phyloP scores from a whole-genome alignment of 768 basidiomycete genomes.

The Hortiboletus campestris region DNA sequence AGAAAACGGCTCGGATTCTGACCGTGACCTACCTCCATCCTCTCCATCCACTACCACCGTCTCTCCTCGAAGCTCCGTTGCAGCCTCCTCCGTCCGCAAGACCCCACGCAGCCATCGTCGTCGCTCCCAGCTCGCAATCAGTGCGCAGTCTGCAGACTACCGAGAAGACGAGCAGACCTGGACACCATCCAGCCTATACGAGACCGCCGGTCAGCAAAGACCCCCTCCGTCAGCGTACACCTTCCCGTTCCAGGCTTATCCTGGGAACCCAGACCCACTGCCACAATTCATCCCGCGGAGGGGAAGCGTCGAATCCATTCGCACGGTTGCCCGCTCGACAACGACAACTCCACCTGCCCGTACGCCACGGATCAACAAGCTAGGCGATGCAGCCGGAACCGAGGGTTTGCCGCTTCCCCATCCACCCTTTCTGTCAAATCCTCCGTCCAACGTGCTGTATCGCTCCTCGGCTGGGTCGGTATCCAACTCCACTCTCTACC shows the following conservation, averaged over 20 bases:
- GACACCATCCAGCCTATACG: conserved; percentile 16
- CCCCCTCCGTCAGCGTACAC: conserved; percentile 43
- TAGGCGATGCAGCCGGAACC: conserved; percentile 11
- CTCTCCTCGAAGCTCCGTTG: conserved; percentile 16
- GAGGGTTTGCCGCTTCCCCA: conserved; percentile 39
- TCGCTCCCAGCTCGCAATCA: conserved; percentile 26
- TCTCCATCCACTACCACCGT: conserved; percentile 12
- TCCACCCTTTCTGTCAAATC: conserved; percentile 44
- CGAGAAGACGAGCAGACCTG: conserved; percentile 15
- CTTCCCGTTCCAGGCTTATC: conserved; percentile 59
- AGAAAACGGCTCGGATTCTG: conserved; percentile 32
- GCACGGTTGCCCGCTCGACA: conserved; percentile 25
- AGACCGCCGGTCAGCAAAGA: conserved; percentile 1
- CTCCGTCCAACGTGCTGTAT: conserved; percentile 40
- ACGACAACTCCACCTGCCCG: conserved; percentile 12
- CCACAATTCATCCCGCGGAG: conserved; percentile 44
- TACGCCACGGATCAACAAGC: conserved; percentile 17
- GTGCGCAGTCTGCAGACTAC: conserved; percentile 3
- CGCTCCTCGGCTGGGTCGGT: conserved; percentile 25
- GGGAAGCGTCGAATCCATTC: conserved; percentile 41
- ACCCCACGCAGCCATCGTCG: conserved; percentile 21
- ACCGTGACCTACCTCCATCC: conserved; percentile 24
- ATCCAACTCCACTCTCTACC: conserved; percentile 31
- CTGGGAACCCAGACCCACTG: conserved; percentile 65
- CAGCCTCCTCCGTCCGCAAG: conserved; percentile 16